Evolutionary conservation across 108 stramenopile genomes (phyloP).

Genomic region (Craspedostauros australis): DNA sequence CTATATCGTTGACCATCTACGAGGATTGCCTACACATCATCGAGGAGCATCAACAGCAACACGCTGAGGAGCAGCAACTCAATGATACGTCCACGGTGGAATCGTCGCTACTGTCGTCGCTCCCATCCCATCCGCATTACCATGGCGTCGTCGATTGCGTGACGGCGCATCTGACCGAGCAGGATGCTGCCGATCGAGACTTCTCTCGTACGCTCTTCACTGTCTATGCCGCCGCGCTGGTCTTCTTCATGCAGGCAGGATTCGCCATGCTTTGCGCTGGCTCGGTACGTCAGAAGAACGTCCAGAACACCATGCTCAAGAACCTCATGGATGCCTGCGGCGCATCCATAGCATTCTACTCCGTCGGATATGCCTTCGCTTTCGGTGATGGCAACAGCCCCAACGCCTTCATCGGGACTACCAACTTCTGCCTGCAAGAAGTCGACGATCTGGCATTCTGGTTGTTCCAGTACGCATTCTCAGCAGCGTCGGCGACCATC

Average conservation of each 20-base stretch:
- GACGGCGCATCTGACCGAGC: conserved; percentile 7
- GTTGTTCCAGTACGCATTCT: conserved; percentile 64
- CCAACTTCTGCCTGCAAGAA: conserved; percentile 74
- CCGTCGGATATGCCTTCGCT: conserved; percentile 81
- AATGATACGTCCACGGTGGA: too few relatives aligned
- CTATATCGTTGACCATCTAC: too few relatives aligned
- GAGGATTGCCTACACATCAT: too few relatives aligned
- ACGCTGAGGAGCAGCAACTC: too few relatives aligned
- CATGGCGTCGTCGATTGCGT: conserved; percentile 15
- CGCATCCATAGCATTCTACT: conserved; percentile 65
- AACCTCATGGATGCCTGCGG: conserved; percentile 88
- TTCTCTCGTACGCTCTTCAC: conserved; percentile 44
- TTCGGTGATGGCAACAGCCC: conserved; percentile 43
- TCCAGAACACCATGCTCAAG: conserved; percentile 85
- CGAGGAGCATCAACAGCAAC: too few relatives aligned
- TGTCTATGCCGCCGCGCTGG: conserved; percentile 61
- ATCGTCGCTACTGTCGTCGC: too few relatives aligned
- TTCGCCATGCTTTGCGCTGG: conserved; percentile 90
- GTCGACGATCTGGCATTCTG: conserved; percentile 65
- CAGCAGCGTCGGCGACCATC: conserved; percentile 68
- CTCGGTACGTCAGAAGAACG: conserved; percentile 74
- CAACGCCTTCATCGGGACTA: conserved; percentile 63
- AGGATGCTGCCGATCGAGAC: conserved; percentile 8
- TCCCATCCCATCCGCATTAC: too few relatives aligned
- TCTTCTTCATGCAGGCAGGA: conserved; percentile 90